These are phyloP conservation scores for Suillus paluster DNA, from an alignment of 768 basidiomycete species.

Conservation along the genomic window DNA sequence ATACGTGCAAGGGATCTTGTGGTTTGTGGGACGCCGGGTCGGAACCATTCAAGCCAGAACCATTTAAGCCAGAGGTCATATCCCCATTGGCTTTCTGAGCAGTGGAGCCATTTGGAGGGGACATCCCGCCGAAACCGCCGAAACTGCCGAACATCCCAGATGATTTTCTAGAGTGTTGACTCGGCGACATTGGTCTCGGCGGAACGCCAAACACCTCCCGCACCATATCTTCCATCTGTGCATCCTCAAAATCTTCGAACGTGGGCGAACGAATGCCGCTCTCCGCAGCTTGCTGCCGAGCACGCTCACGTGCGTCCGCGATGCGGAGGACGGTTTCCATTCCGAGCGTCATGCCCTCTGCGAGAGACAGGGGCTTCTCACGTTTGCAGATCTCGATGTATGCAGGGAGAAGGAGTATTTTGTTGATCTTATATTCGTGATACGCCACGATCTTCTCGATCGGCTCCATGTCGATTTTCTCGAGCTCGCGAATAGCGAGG, in stretches of 20 bases:
- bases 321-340: constrained; percentile 58
- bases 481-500: constrained; percentile 60
- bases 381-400: constrained; percentile 59
- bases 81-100: background rate
- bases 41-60: background rate
- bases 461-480: constrained; percentile 47
- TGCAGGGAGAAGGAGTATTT: constrained; percentile 50
- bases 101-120: background rate
- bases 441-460: constrained; percentile 63
- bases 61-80: background rate
- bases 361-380: constrained; percentile 50
- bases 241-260: constrained; percentile 28
- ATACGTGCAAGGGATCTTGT: background rate
- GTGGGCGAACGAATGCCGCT: constrained; percentile 33
- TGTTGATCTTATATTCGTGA: constrained; percentile 54
- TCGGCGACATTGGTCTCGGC: background rate
- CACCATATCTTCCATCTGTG: constrained; percentile 32
- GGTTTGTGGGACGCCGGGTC: background rate
- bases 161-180: constrained; percentile 1
- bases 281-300: constrained; percentile 38
- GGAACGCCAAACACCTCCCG: constrained; percentile 33
- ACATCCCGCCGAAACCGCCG: background rate
- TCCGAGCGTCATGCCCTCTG: constrained; percentile 62
- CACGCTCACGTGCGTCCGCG: constrained; percentile 55
- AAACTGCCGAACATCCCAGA: background rate